These are phyloP conservation scores for Adansonia digitata DNA, from an alignment of 345 rosid genomes.

Conservation along the genomic window DNA sequence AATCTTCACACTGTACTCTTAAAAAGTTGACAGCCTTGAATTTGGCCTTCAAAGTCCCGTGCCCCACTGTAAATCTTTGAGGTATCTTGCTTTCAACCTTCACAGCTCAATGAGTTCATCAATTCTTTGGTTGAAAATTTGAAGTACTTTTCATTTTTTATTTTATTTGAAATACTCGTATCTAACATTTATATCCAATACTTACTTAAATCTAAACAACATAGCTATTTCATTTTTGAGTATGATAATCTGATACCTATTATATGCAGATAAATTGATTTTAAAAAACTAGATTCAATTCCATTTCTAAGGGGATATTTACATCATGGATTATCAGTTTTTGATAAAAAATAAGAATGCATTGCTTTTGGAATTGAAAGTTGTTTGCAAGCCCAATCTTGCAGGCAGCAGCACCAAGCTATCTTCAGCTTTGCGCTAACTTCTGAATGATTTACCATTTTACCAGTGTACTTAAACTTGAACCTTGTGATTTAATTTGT, in stretches of 20 bases:
- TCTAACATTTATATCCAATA: too few relatives aligned
- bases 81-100: background rate
- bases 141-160: background rate
- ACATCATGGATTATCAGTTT: background rate
- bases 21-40: too few relatives aligned
- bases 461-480: constrained; percentile 14
- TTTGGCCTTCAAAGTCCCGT: too few relatives aligned
- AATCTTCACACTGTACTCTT: constrained; percentile 2
- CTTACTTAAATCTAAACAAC: too few relatives aligned
- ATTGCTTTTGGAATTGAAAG: constrained; percentile 4
- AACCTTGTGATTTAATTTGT: constrained; percentile 10
- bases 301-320: constrained; percentile 7
- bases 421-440: constrained; percentile 44
- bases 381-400: too few relatives aligned
- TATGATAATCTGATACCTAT: background rate
- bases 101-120: background rate
- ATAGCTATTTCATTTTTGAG: background rate
- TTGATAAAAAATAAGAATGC: constrained; percentile 1
- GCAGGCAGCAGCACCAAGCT: constrained; percentile 44
- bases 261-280: background rate
- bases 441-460: constrained; percentile 24
- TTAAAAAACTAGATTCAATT: constrained; percentile 10
- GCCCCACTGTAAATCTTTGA: background rate
- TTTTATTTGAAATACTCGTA: too few relatives aligned
- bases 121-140: background rate